Conservation (phyloP, 208 protist species). For the Wallacemonas collosoma region DNA sequence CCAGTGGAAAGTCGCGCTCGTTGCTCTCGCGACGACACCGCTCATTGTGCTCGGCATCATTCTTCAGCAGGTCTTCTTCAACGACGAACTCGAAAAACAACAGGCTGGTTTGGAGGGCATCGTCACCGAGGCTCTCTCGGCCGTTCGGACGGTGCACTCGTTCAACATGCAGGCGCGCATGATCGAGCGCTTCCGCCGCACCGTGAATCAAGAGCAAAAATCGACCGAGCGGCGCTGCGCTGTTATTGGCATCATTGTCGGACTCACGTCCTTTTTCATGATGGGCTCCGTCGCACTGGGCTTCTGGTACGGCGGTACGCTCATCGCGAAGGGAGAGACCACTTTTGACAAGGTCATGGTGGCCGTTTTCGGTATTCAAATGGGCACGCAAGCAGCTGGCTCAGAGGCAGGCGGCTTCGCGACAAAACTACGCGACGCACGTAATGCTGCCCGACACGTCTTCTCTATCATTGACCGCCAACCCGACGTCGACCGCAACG, state of each 20-base stretch:
- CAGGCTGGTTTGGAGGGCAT: conserved; percentile 22
- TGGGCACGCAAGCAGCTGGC: conserved; percentile 29
- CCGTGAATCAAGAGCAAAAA: conserved; percentile 18
- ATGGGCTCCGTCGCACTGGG: conserved; percentile 24
- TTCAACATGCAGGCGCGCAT: conserved; percentile 32
- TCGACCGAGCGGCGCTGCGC: conserved; percentile 11
- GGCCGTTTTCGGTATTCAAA: conserved; percentile 26
- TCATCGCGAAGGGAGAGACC: conserved; percentile 28
- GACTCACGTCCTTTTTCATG: conserved; percentile 29
- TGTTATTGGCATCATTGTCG: conserved; percentile 24
- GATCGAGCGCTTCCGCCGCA: conserved; percentile 14
- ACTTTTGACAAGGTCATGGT: conserved; percentile 35
- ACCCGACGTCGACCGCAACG: conserved; percentile 32
- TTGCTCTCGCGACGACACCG: conserved; percentile 27
- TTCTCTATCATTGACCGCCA: conserved; percentile 33
- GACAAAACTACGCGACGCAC: conserved; percentile 23
- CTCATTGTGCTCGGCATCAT: conserved; percentile 21
- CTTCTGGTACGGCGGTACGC: conserved; percentile 42
- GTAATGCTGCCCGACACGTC: conserved; percentile 20
- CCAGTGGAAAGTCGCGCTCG: conserved; percentile 40
- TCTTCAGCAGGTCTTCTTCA: conserved; percentile 26
- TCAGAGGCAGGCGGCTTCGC: conserved; percentile 28
- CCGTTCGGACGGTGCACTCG: conserved; percentile 32
- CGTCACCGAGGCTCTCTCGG: conserved; percentile 28
- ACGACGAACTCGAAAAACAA: conserved; percentile 11